A percentile compares a stretch with the other conserved stretches of the same genome.
Conservation (phyloP, 2,329 filamentous ascomycete genomes). For the Neurospora sp. region DNA sequence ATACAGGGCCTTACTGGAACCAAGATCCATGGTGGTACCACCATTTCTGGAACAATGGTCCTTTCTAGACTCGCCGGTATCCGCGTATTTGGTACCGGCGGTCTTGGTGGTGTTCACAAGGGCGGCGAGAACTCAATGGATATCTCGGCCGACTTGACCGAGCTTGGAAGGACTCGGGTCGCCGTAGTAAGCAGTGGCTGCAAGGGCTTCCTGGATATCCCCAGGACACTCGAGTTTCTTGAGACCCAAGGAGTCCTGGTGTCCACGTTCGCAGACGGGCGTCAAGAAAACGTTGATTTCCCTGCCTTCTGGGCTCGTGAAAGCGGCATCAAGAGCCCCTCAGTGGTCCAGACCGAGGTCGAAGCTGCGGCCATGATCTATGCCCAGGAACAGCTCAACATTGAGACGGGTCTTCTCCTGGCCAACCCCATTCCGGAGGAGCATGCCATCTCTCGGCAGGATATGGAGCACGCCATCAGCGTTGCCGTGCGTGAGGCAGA, state of each 20-base stretch:
- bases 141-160: conserved; percentile 88
- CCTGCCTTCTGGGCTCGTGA: conserved; percentile 90
- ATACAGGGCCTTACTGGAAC: conserved; percentile 52
- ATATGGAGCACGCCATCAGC: conserved; percentile 62
- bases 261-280: conserved; percentile 80
- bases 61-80: conserved; percentile 81
- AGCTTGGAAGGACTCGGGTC: conserved; percentile 80
- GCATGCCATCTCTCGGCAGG: conserved; percentile 55
- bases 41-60: conserved; percentile 86
- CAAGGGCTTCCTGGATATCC: conserved; percentile 93
- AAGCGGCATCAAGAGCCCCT: conserved; percentile 71
- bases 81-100: conserved; percentile 86
- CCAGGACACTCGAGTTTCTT: conserved; percentile 70
- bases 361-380: conserved; percentile 86
- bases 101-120: conserved; percentile 87
- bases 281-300: conserved; percentile 64
- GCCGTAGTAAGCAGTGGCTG: conserved; percentile 84
- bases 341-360: conserved; percentile 60
- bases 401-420: conserved; percentile 74
- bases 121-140: conserved; percentile 83
- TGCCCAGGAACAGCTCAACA: conserved; percentile 60
- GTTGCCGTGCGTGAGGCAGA: conserved; percentile 56
- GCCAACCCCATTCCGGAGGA: conserved; percentile 77
- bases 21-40: conserved; percentile 78
- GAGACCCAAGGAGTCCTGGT: conserved; percentile 70